Base-by-base conservation (phyloP, 805 yeast species). In the Candida alai region DNA sequence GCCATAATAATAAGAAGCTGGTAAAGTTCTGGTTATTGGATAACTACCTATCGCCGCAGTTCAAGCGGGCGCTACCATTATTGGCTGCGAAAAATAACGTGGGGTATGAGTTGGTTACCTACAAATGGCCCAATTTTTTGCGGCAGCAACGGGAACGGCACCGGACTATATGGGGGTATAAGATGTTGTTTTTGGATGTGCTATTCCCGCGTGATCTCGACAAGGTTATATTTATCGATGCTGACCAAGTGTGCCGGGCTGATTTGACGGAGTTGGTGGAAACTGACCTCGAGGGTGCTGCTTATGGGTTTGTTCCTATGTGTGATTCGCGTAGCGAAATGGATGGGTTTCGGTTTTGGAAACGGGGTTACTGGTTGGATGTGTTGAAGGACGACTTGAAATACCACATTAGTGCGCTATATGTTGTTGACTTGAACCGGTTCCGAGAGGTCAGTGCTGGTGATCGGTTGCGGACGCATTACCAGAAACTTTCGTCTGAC, bases 61-160 rank as follows among this genome's bases (percentile, higher is more conserved):
- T 89, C 49, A 78, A 74, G 51, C 50, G 60, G 19, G 71, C 76
- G 31, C 51, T 86, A n/a, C 84, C 86, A 0, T 43, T 49, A 11
- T 49, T 86, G 36, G 80, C 94, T 0, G 54, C 62, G 12, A 51
- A 71, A 35, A 75, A 73, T 49, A 76, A 77, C 1, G 83, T 85
- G 49, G 72, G 80, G 31, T 84, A 80, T 49, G 90, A 87, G 48
- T 58, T 87, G 28, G 67, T 93, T n/a, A 76, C 83, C 1, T 90
- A 84, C 56, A 81, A 83, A 42, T 90, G 98, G 98, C 98, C 98
- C 10, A 56, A 66, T 7, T 90, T 97, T 95, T 64, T 90, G 14
- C 71, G 89, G 32, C 70, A 71, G 3, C 97, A 90, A 58, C 57
- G 80, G 23, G 90, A 83, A 44, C 76, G 76, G 48, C 88, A 81